phyloP scores from a whole-genome alignment of 2,329 filamentous ascomycete species.

The Clonostachys sp. region DNA sequence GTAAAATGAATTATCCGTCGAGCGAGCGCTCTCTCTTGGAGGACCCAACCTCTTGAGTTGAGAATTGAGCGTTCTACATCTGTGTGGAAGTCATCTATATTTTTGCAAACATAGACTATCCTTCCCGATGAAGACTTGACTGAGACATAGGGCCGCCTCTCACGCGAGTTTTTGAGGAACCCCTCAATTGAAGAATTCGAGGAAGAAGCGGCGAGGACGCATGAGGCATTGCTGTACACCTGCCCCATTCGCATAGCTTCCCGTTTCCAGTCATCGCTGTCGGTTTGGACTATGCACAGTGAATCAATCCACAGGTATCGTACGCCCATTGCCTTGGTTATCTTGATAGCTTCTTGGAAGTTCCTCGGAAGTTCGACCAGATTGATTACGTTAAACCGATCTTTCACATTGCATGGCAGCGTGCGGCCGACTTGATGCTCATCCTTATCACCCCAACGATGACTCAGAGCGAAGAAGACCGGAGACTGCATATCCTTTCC shows the following conservation, averaged over 20 bases:
- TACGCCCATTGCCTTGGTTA: conserved; percentile 34
- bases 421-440: no score
- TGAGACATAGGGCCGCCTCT: background rate
- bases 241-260: background rate
- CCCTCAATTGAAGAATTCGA: background rate
- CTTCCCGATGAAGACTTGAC: background rate
- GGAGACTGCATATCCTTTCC: background rate
- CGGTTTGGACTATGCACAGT: conserved; percentile 37
- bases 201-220: background rate
- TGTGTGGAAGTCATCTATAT: background rate
- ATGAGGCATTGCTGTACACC: background rate
- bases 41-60: conserved; percentile 14
- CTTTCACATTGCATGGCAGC: no score
- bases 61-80: background rate
- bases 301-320: conserved; percentile 41
- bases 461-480: background rate
- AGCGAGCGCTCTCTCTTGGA: conserved; percentile 19
- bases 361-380: conserved; percentile 23
- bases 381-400: no score
- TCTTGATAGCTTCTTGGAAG: conserved; percentile 35
- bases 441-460: background rate
- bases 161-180: background rate
- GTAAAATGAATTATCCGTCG: conserved; percentile 17
- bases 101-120: background rate
- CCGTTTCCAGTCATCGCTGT: background rate